Percentiles rank a stretch among this genome's conserved stretches.
Evolutionary conservation across 257 asterid species (phyloP).

Genomic region (Misopates orontium): DNA sequence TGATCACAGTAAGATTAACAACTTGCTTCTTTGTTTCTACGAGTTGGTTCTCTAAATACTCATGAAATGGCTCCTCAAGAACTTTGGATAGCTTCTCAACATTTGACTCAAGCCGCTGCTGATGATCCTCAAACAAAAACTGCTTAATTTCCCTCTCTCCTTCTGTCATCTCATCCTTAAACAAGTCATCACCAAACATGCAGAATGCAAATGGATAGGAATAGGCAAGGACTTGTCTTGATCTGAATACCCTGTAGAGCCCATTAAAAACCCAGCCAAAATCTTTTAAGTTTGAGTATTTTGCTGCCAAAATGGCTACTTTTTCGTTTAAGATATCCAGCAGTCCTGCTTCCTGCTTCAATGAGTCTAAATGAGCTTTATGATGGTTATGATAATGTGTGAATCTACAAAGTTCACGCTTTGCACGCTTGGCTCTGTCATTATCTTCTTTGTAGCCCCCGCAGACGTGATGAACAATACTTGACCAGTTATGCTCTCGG

Average conservation of each 20-base stretch:
- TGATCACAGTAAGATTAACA: constrained; percentile 63
- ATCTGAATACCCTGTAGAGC: constrained; percentile 74
- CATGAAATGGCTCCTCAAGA: constrained; percentile 82
- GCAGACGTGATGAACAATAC: constrained; percentile 77
- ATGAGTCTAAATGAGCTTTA: constrained; percentile 88
- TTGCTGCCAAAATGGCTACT: constrained; percentile 58
- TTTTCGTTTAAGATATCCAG: constrained; percentile 60
- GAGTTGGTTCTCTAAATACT: constrained; percentile 45
- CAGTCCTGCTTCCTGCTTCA: constrained; percentile 69
- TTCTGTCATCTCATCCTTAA: constrained; percentile 74
- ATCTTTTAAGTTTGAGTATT: constrained; percentile 62
- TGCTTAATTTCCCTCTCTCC: constrained; percentile 65
- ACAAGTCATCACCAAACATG: constrained; percentile 89
- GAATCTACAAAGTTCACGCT: constrained; percentile 77
- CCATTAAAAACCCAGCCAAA: constrained; percentile 86
- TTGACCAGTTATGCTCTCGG: constrained; percentile 78
- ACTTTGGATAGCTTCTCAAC: constrained; percentile 82
- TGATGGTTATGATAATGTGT: constrained; percentile 88
- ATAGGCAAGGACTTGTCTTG: constrained; percentile 83
- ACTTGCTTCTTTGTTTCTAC: constrained; percentile 71
- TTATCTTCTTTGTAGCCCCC: constrained; percentile 85
- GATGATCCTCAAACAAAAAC: constrained; percentile 93
- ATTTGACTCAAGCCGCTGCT: constrained; percentile 92
- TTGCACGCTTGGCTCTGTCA: constrained; percentile 68
- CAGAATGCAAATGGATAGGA: constrained; percentile 95